Evolutionary conservation across 306 rosid species (phyloP).

Genomic region (Lotus japonicus): DNA sequence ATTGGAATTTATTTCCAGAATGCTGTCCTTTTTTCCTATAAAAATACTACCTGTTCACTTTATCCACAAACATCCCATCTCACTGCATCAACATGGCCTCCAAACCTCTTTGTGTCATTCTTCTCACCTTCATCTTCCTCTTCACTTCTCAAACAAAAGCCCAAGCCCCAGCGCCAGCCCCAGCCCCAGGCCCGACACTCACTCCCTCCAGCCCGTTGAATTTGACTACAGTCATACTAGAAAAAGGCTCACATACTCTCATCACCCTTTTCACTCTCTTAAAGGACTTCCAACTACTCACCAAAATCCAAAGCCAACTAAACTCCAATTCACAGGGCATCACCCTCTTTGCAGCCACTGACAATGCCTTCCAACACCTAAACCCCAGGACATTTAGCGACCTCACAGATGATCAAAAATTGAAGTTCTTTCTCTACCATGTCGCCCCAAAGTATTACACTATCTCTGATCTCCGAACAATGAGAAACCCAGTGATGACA

Average conservation of each 20-base stretch:
- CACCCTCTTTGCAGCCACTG: slow-evolving; percentile 74
- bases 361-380: slow-evolving; percentile 71
- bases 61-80: neutral
- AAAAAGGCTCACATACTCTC: slow-evolving; percentile 44
- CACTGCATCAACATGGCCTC: slow-evolving; percentile 45
- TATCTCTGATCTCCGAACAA: slow-evolving; percentile 36
- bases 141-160: slow-evolving; percentile 28
- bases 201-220: slow-evolving; percentile 40
- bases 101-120: slow-evolving; percentile 28
- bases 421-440: slow-evolving; percentile 56
- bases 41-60: neutral
- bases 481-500: slow-evolving; percentile 73
- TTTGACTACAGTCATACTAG: slow-evolving; percentile 52
- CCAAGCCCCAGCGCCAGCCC: slow-evolving; percentile 32
- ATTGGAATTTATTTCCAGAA: too few species aligned
- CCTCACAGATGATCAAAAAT: slow-evolving; percentile 41
- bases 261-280: slow-evolving; percentile 48
- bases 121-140: slow-evolving; percentile 32
- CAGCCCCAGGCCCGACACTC: slow-evolving; percentile 15
- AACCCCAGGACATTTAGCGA: slow-evolving; percentile 47
- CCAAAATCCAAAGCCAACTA: slow-evolving; percentile 54
- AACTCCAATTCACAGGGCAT: slow-evolving; percentile 53
- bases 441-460: slow-evolving; percentile 56
- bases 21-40: too few species aligned
- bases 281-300: slow-evolving; percentile 33